phyloP scores from a whole-genome alignment of 2,329 filamentous ascomycete genomes.

The Pseudomassariella vexata region DNA sequence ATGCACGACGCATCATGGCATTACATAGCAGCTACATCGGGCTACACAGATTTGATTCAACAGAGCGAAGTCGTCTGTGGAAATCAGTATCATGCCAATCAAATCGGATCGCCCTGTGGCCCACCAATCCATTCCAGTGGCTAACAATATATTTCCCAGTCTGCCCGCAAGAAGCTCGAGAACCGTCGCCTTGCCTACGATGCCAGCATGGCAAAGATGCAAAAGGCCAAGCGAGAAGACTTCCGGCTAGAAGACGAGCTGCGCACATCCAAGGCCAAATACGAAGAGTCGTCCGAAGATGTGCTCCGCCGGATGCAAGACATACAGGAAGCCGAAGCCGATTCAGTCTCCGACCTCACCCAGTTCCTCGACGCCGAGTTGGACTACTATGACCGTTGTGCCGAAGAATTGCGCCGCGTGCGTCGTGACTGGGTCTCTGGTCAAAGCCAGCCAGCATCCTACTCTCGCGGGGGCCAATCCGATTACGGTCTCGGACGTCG shows the following conservation, averaged over 20 bases:
- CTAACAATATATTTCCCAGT: conserved; percentile 33
- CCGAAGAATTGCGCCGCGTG: conserved; percentile 66
- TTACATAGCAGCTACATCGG: too few species aligned
- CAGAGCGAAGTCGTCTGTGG: too few species aligned
- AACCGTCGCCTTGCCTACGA: conserved; percentile 85
- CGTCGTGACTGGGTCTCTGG: conserved; percentile 38
- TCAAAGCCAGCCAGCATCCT: conserved; percentile 7
- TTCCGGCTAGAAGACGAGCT: conserved; percentile 91
- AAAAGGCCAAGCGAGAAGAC: conserved; percentile 90
- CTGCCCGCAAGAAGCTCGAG: conserved; percentile 90
- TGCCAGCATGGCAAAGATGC: conserved; percentile 80
- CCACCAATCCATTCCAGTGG: conserved; percentile 5
- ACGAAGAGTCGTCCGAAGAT: conserved; percentile 91
- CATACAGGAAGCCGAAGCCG: conserved; percentile 84
- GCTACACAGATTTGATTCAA: too few species aligned
- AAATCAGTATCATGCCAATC: too few species aligned
- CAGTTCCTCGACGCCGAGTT: conserved; percentile 84
- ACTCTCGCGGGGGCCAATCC: conserved; percentile 13
- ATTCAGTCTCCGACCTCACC: conserved; percentile 74
- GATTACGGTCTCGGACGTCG: conserved; percentile 17
- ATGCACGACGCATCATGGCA: too few species aligned
- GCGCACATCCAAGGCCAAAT: conserved; percentile 86
- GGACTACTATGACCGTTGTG: conserved; percentile 84
- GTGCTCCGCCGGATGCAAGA: conserved; percentile 91
- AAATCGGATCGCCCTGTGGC: background rate